Conservation (phyloP, 192 early-diverging fungal genomes). For the Coemansia pectinata region DNA sequence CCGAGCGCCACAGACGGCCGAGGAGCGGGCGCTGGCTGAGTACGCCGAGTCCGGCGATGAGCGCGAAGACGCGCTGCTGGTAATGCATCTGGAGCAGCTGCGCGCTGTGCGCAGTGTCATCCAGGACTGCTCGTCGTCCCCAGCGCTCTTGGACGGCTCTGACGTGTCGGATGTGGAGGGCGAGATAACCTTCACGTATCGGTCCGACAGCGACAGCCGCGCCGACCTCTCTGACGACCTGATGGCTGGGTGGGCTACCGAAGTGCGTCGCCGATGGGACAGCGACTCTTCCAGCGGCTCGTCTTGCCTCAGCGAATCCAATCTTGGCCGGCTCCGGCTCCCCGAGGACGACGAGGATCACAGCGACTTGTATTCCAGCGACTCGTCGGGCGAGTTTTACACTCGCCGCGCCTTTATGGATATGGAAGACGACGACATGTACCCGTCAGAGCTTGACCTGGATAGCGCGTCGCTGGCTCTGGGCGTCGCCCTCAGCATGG, state of each 20-base stretch:
- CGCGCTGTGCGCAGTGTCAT: slow-evolving; percentile 46
- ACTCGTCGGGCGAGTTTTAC: slow-evolving; percentile 52
- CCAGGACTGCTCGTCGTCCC: slow-evolving; percentile 30
- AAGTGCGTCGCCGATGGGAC: slow-evolving; percentile 29
- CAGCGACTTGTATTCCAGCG: slow-evolving; percentile 42
- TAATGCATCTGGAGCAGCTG: slow-evolving; percentile 52
- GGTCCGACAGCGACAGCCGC: slow-evolving; percentile 12
- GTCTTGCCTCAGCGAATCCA: slow-evolving; percentile 36
- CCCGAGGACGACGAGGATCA: slow-evolving; percentile 34
- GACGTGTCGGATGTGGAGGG: slow-evolving; percentile 13
- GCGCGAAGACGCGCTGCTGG: slow-evolving; percentile 43
- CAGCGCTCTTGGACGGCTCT: slow-evolving; percentile 27
- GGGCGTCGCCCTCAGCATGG: slow-evolving; percentile 55
- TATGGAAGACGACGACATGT: slow-evolving; percentile 14
- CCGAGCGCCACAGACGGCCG: slow-evolving; percentile 32
- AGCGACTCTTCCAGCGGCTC: slow-evolving; percentile 20
- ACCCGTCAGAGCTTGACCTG: slow-evolving; percentile 32
- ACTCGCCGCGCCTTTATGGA: slow-evolving; percentile 39
- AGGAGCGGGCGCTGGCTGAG: slow-evolving; percentile 32
- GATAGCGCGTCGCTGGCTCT: slow-evolving; percentile 52
- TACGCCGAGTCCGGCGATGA: slow-evolving; percentile 18
- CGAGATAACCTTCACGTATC: slow-evolving; percentile 42
- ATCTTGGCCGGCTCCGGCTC: slow-evolving; percentile 30
- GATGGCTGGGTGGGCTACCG: slow-evolving; percentile 41
- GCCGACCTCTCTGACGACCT: slow-evolving; percentile 37